Evolutionary conservation across 106 monocot genomes (phyloP).

Genomic region (Dendrobium nobile): DNA sequence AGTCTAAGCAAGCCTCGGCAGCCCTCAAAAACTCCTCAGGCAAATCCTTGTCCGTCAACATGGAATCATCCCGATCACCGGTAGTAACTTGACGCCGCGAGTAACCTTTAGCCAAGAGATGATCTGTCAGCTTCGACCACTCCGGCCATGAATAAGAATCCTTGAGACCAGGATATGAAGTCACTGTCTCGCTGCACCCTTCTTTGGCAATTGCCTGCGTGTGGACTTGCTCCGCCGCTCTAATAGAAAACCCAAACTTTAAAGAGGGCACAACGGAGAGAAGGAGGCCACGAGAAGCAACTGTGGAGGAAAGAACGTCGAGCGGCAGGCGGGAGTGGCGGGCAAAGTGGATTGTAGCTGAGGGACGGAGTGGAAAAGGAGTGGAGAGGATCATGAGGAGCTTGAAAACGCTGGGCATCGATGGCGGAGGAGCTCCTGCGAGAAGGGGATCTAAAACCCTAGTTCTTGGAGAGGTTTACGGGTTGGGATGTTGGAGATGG

Average conservation of each 20-base stretch:
- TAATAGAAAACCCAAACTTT: background rate
- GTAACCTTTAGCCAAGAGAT: constrained; percentile 33
- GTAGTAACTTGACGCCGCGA: background rate
- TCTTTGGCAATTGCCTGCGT: constrained; percentile 8
- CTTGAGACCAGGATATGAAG: background rate
- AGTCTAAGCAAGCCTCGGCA: constrained; percentile 39
- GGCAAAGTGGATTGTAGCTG: constrained; percentile 28
- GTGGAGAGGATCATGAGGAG: constrained; percentile 46
- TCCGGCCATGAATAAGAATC: constrained; percentile 42
- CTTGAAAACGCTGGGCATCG: constrained; percentile 58
- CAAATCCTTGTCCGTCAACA: constrained; percentile 12
- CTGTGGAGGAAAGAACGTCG: constrained; percentile 4
- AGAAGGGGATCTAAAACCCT: background rate
- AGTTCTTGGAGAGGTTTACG: background rate
- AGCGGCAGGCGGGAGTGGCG: constrained; percentile 9
- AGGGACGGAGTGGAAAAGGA: constrained; percentile 35
- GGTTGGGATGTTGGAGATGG: background rate
- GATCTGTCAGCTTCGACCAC: constrained; percentile 56
- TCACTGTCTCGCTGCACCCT: background rate
- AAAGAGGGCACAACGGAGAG: constrained; percentile 1
- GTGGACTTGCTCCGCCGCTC: constrained; percentile 15
- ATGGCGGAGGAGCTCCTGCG: background rate
- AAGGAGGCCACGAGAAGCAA: constrained; percentile 2
- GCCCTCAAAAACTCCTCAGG: constrained; percentile 43
- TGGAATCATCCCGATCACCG: constrained; percentile 26